These are phyloP conservation scores for Magnusiomyces ingens DNA, from an alignment of 1,139 yeast genomes.

Conservation along the genomic window DNA sequence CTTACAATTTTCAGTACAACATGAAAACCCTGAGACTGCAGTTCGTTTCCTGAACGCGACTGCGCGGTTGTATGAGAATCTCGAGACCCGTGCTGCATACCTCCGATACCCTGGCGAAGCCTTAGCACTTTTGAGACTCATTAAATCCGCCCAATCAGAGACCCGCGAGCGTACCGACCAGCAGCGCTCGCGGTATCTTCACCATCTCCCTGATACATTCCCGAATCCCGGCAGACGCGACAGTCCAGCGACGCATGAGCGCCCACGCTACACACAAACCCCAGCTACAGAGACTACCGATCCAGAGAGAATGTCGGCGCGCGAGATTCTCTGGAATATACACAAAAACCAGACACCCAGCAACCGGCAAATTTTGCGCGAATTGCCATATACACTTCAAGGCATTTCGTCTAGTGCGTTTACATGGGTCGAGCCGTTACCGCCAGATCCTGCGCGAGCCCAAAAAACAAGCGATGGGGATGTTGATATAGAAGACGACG, in stretches of 20 bases:
- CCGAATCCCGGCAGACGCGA: not conserved
- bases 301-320: constrained; percentile 6
- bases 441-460: not conserved
- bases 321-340: constrained; percentile 11
- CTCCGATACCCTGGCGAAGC: constrained; percentile 14
- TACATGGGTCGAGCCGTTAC: constrained; percentile 38
- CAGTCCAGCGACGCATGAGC: not conserved
- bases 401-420: constrained; percentile 68
- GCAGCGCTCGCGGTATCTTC: not conserved
- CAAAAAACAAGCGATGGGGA: not conserved
- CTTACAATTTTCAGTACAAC: constrained; percentile 8
- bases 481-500: not conserved
- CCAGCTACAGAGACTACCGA: not conserved
- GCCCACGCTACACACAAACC: not conserved
- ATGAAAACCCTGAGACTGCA: constrained; percentile 15
- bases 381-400: constrained; percentile 58
- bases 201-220: not conserved
- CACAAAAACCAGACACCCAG: constrained; percentile 24
- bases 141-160: constrained; percentile 1
- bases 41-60: constrained; percentile 13
- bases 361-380: constrained; percentile 49
- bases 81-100: constrained; percentile 1
- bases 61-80: constrained; percentile 7
- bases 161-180: not conserved
- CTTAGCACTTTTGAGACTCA: not conserved